These are phyloP conservation scores for Neonothopanus nambi DNA, from an alignment of 1,284 basidiomycete genomes.

Conservation along the genomic window DNA sequence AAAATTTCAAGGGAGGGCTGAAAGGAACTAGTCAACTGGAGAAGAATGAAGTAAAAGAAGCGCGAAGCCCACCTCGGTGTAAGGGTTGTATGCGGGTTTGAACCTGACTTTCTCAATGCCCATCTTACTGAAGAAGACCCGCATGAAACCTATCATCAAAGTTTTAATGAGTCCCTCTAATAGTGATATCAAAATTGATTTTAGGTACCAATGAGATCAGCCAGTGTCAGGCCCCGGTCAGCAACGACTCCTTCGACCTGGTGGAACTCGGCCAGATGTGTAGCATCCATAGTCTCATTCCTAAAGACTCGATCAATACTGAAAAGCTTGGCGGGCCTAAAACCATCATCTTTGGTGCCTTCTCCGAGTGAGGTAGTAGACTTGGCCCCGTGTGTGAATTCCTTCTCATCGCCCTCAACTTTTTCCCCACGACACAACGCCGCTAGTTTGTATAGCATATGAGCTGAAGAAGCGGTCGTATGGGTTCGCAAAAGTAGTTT, in stretches of 20 bases:
- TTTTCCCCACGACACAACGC: conserved; percentile 68
- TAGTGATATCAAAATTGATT: not conserved
- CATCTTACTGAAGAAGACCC: conserved; percentile 98
- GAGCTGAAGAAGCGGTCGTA: conserved; percentile 93
- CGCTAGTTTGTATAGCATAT: conserved; percentile 94
- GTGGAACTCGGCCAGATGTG: conserved; percentile 99
- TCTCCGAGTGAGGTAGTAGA: conserved; percentile 42
- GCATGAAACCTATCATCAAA: conserved; percentile 88
- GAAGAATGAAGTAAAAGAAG: not conserved
- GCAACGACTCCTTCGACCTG: conserved; percentile 99
- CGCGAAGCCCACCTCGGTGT: conserved; percentile 74
- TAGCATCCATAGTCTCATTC: conserved; percentile 98
- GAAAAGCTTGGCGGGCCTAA: conserved; percentile 96
- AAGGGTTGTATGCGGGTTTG: conserved; percentile 98
- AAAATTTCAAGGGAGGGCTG: conserved; percentile 99
- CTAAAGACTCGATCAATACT: conserved; percentile 99
- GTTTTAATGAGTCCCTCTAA: not conserved
- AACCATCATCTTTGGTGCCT: conserved; percentile 60
- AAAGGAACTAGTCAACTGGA: not conserved
- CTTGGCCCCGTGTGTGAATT: conserved; percentile 37
- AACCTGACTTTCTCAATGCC: conserved; percentile 92
- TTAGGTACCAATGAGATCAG: conserved; percentile 85
- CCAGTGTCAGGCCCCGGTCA: conserved; percentile 92
- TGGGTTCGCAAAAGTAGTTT: conserved; percentile 96
- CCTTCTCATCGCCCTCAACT: conserved; percentile 40